Base-by-base conservation (phyloP, 2,329 filamentous ascomycete genomes). In the Tolypocladium inflatum region DNA sequence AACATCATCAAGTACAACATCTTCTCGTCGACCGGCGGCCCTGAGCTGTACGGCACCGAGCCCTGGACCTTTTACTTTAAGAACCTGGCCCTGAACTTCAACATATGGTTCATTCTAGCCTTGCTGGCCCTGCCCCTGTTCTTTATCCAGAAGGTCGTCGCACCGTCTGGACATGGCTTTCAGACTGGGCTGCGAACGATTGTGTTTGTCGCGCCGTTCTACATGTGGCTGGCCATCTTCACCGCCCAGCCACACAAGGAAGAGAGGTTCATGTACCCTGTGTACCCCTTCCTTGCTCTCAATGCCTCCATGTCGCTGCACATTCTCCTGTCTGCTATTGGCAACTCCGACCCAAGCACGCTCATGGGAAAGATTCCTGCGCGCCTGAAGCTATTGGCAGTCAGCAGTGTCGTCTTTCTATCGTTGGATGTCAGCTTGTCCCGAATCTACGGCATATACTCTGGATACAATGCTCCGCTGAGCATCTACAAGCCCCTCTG, bases 1-100 rank as follows among this genome's bases (percentile, higher is more conserved):
- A 97, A 97, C 68, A 97, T 99, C 67, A 86, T 99, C 67, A 84
- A 88, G 63, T 99, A 99, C 80, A 99, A 99, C 70, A 84, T 99
- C 50, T 93, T 99, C 69, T 89, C 89, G 9, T 85, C 85, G 8
- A 82, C 84, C 0, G 89, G 86, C 38, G 94, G 93, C 0, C 94
- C 94, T 0, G 84, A 96, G 57, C 89, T 99, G 41, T 99, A 97
- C 67, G 94, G 94, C 51, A 95, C 90, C 1, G 94, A 99, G 73
- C 90, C 93, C 1, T 97, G 93, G 94, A 88, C 92, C 56, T 99
- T 97, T 70, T 99, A 99, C 73, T 80, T 96, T 65, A 89, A 90
- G 65, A 99, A 99, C 66, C 76, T 99, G 50, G 76, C 88, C 19
- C 80, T 99, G 59, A 99, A 99, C 76, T 99, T 97, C 79, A 96